phyloP scores from a whole-genome alignment of 2,329 filamentous ascomycete species.

The Colletotrichum siamense region DNA sequence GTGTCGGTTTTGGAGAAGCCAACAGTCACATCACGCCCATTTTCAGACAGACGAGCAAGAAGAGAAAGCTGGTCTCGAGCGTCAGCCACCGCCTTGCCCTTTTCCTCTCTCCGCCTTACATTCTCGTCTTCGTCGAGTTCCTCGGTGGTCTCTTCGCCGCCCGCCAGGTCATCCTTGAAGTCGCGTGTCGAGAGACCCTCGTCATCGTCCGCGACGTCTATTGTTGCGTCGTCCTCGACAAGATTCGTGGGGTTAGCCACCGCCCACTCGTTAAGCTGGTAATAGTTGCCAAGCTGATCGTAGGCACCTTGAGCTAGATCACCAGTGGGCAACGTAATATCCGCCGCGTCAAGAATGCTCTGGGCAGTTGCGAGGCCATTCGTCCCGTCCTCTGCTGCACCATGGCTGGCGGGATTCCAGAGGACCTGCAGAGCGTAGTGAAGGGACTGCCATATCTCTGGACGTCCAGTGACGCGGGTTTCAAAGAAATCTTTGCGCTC shows the following conservation, averaged over 20 bases:
- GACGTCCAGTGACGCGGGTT: conserved; percentile 78
- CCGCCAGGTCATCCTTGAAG: conserved; percentile 46
- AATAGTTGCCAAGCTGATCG: conserved; percentile 73
- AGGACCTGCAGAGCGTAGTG: conserved; percentile 71
- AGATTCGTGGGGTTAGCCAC: conserved; percentile 69
- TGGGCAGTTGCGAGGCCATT: conserved; percentile 72
- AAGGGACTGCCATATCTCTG: conserved; percentile 83
- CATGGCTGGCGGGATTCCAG: conserved; percentile 57
- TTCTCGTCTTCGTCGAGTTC: conserved; percentile 38
- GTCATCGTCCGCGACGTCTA: conserved; percentile 36
- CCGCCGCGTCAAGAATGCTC: conserved; percentile 78
- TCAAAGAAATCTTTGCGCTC: conserved; percentile 90
- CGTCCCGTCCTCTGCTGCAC: conserved; percentile 39
- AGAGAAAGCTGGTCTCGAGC: conserved; percentile 62
- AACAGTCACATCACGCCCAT: conserved; percentile 67
- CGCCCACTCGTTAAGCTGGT: conserved; percentile 71
- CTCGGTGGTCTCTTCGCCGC: conserved; percentile 31
- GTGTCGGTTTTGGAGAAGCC: conserved; percentile 63
- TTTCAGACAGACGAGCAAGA: conserved; percentile 70
- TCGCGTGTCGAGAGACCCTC: conserved; percentile 13
- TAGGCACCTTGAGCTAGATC: conserved; percentile 76
- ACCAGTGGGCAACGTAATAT: conserved; percentile 76
- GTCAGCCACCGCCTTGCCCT: conserved; percentile 62
- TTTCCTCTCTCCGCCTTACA: conserved; percentile 55
- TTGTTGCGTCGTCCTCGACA: conserved; percentile 52